A percentile compares a stretch with the other conserved stretches of the same genome.
Conservation (phyloP, 257 asterid species). For the Schizonepeta tenuifolia region DNA sequence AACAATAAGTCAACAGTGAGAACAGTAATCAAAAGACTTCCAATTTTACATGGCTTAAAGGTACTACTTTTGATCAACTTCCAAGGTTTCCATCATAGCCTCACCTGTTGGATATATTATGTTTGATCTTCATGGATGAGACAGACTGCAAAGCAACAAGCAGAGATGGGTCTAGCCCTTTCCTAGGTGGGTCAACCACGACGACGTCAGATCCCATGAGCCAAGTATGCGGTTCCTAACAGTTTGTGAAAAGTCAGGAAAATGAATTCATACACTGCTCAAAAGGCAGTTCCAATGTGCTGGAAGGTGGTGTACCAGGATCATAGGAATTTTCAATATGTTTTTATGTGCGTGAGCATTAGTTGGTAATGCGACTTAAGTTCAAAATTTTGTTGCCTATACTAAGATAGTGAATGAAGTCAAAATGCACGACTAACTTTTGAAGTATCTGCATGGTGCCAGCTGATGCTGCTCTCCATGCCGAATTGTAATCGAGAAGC, state of each 20-base stretch:
- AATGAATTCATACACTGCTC: conserved; percentile 9
- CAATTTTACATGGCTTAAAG: conserved; percentile 25
- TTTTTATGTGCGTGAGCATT: neutral
- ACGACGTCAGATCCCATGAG: conserved; percentile 88
- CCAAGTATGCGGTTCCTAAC: conserved; percentile 91
- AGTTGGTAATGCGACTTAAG: conserved; percentile 10
- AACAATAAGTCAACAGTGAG: conserved; percentile 31
- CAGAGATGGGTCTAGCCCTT: conserved; percentile 84
- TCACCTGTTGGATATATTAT: conserved; percentile 58
- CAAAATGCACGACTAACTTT: conserved; percentile 51
- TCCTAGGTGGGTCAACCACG: conserved; percentile 97
- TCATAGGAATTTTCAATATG: conserved; percentile 13
- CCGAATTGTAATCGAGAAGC: conserved; percentile 70
- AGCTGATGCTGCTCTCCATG: conserved; percentile 75
- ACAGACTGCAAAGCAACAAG: conserved; percentile 59
- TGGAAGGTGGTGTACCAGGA: neutral
- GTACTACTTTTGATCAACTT: conserved; percentile 12
- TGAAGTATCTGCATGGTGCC: conserved; percentile 93
- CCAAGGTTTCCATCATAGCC: conserved; percentile 26
- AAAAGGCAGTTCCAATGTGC: conserved; percentile 15
- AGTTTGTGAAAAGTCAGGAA: conserved; percentile 29
- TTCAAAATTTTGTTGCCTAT: neutral
- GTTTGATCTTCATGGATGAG: conserved; percentile 47
- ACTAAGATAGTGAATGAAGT: conserved; percentile 22
- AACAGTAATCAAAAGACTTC: conserved; percentile 24